These are phyloP conservation scores for Eutypella sp. DNA, from an alignment of 2,329 filamentous ascomycete genomes.

Conservation along the genomic window DNA sequence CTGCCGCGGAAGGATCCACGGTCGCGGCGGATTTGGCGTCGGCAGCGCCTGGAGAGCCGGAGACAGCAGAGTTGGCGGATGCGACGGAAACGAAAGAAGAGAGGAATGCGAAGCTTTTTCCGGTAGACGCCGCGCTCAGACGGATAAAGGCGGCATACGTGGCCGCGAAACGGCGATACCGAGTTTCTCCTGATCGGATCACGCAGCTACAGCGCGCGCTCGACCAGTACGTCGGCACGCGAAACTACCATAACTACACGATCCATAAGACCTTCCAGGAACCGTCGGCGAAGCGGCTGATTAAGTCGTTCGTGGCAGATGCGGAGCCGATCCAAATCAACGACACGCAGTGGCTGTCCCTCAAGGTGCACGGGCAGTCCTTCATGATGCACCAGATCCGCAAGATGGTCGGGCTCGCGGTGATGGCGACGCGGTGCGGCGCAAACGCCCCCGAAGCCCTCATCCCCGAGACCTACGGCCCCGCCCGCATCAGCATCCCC, in stretches of 20 bases:
- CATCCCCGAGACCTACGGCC: slow-evolving; percentile 69
- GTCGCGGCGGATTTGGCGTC: slow-evolving; percentile 18
- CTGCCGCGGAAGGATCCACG: slow-evolving; percentile 3
- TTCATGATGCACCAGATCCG: slow-evolving; percentile 99
- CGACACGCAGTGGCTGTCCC: slow-evolving; percentile 89
- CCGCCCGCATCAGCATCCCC: slow-evolving; percentile 75
- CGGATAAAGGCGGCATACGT: slow-evolving; percentile 79
- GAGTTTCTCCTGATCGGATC: slow-evolving; percentile 68
- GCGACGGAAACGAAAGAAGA: slow-evolving; percentile 16
- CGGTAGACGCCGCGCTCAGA: slow-evolving; percentile 62
- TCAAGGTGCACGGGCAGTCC: slow-evolving; percentile 94
- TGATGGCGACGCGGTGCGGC: slow-evolving; percentile 78
- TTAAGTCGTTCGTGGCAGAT: slow-evolving; percentile 85
- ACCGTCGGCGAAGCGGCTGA: slow-evolving; percentile 80
- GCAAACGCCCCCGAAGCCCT: slow-evolving; percentile 55
- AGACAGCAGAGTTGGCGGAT: slow-evolving; percentile 9
- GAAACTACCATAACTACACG: slow-evolving; percentile 97
- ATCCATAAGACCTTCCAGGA: slow-evolving; percentile 80
- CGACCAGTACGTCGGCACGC: slow-evolving; percentile 72
- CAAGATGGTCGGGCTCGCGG: slow-evolving; percentile 95
- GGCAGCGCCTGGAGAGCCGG: slow-evolving; percentile 15
- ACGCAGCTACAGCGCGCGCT: slow-evolving; percentile 72
- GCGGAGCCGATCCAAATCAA: slow-evolving; percentile 74
- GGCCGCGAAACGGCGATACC: slow-evolving; percentile 77
- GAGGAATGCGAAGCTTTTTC: slow-evolving; percentile 38